phyloP scores from a whole-genome alignment of 768 basidiomycete genomes.

The Lanmaoa pseudosensibilis region DNA sequence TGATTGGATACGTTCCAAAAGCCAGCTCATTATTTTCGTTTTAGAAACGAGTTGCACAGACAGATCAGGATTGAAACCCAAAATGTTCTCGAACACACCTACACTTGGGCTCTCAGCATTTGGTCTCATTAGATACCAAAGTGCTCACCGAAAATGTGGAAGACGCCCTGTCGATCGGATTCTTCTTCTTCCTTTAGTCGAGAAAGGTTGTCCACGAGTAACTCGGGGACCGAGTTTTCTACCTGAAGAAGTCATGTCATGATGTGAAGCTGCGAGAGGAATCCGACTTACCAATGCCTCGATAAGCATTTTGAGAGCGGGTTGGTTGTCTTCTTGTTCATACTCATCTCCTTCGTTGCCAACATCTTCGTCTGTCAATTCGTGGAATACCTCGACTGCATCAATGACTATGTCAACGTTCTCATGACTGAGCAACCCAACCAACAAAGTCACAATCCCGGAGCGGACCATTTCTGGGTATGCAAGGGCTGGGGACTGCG shows the following conservation, averaged over 20 bases:
- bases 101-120: neutral
- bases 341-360: constrained; percentile 74
- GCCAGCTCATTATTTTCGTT: constrained; percentile 76
- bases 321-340: constrained; percentile 57
- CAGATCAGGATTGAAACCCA: constrained; percentile 81
- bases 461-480: constrained; percentile 89
- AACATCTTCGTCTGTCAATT: constrained; percentile 95
- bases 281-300: constrained; percentile 64
- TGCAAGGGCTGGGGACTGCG: constrained; percentile 77
- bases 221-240: constrained; percentile 79
- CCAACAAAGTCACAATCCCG: constrained; percentile 65
- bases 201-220: constrained; percentile 84
- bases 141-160: constrained; percentile 78
- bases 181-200: constrained; percentile 92
- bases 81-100: constrained; percentile 92
- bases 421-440: constrained; percentile 91
- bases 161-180: constrained; percentile 87
- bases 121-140: neutral
- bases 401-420: constrained; percentile 98
- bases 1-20: constrained; percentile 70
- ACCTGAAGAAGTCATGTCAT: constrained; percentile 47
- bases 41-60: constrained; percentile 68
- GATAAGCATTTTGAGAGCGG: constrained; percentile 72
- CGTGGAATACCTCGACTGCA: constrained; percentile 87
- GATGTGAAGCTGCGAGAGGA: neutral